Evolutionary conservation across 1,139 yeast species (phyloP), one percentile per base, ranked within the genome.

Genomic region (Diutina ranongensis): DNA sequence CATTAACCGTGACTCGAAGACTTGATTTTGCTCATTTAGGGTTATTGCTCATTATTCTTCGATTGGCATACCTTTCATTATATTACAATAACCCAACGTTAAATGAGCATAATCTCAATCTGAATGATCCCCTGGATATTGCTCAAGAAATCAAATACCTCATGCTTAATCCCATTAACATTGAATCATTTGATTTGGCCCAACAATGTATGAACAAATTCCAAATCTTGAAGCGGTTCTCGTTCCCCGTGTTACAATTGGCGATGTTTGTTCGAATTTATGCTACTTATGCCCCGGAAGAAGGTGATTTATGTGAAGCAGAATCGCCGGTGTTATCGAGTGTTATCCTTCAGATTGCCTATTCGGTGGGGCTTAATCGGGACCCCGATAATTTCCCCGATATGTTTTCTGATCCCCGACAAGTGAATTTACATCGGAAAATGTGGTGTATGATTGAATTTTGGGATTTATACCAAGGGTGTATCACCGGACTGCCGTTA

Each of bases 281-380:
- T 46, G 47, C 49, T 25, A 45, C 46, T 7, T 53, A 47, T 31
- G 55, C 55, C 1, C 57, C 57, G 1, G 57, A 54, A 28, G 50
- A 49, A 22, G 54, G 57, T 8, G 55, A 53, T 18, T 49, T 50
- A 8, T 50, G 49, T 15, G 54, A 53, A 16, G 52, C 51, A 18
- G 32, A 69, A 64, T 18, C 68, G 0, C 53, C 51, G 15, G 49
- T 51, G 2, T 50, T 50, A 40, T 52, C 52, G 13, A 49, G 52
- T 61, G 2, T 65, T 73, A 35, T 54, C 9, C 25, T 65, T 78
- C 32, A 67, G 71, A 71, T 72, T 34, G 61, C 63, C 19, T 62
- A 74, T 18, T 65, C 63, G 45, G 66, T 74, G 46, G 81, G 83
- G 0, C 75, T 72, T 49, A 59, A 65, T 48, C 78, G 83, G 52